Evolutionary conservation across 2,329 filamentous ascomycete species (phyloP).

Genomic region (Fusarium neocosmosporiellum): DNA sequence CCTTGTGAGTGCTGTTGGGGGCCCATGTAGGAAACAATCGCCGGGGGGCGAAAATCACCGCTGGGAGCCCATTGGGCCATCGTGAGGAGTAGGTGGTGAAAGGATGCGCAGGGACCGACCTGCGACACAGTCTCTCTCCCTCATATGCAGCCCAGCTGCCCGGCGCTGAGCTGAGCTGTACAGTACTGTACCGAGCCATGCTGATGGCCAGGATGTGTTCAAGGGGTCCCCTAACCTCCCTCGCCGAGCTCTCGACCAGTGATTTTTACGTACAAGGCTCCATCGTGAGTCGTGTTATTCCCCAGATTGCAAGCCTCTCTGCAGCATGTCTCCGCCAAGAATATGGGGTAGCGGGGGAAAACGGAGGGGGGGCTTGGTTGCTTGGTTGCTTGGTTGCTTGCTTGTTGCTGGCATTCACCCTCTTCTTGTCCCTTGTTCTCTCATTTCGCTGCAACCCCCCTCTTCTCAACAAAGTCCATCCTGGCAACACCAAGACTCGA

Average conservation of each 20-base stretch:
- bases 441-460: not conserved
- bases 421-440: not conserved
- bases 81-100: not conserved
- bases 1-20: slow-evolving; percentile 3
- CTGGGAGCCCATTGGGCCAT: slow-evolving; percentile 13
- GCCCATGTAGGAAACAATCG: slow-evolving; percentile 9
- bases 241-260: not conserved
- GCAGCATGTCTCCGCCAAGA: slow-evolving; percentile 28
- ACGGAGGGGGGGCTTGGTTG: slow-evolving; percentile 20
- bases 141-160: slow-evolving; percentile 8
- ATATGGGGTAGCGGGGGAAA: slow-evolving; percentile 35
- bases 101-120: slow-evolving; percentile 14
- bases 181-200: slow-evolving; percentile 2
- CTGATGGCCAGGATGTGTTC: slow-evolving; percentile 9
- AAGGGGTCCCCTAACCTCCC: not conserved
- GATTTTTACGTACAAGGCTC: slow-evolving; percentile 7
- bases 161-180: not conserved
- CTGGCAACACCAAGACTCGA: not conserved
- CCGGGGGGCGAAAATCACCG: slow-evolving; percentile 6
- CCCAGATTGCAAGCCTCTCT: slow-evolving; percentile 6
- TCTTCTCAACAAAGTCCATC: not conserved
- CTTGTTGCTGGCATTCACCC: not conserved
- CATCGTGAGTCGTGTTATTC: slow-evolving; percentile 12
- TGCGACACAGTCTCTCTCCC: slow-evolving; percentile 7
- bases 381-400: not conserved